These are phyloP conservation scores for Pinus tabuliformis DNA, from an alignment of 75 land plant genomes.

Conservation along the genomic window DNA sequence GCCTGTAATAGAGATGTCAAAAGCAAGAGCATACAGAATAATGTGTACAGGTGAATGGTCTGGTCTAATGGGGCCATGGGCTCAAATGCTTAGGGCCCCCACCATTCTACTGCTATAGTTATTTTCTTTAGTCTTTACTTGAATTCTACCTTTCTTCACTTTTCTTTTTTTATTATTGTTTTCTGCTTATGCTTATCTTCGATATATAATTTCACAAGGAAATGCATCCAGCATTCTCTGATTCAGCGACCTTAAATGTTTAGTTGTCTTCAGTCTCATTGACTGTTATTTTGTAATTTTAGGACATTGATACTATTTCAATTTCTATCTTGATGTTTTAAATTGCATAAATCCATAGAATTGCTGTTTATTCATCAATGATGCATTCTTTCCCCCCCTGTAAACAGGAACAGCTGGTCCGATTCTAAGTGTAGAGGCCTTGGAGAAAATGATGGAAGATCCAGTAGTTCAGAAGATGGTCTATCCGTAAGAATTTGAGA, in stretches of 20 bases:
- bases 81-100: too few species aligned
- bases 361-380: neutral
- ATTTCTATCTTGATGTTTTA: neutral
- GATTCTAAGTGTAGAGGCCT: slow-evolving; percentile 62
- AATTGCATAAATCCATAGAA: neutral
- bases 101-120: too few species aligned
- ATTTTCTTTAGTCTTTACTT: too few species aligned
- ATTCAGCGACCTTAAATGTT: neutral
- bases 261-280: neutral
- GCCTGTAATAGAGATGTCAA: too few species aligned
- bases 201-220: too few species aligned
- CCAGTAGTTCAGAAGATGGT: slow-evolving; percentile 95
- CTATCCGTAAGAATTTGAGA: slow-evolving; percentile 67
- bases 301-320: neutral
- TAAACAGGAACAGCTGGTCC: slow-evolving; percentile 35
- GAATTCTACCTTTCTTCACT: too few species aligned
- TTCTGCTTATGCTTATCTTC: too few species aligned
- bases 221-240: neutral
- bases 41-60: too few species aligned
- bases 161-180: too few species aligned
- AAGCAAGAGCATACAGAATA: too few species aligned
- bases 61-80: too few species aligned
- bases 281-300: neutral
- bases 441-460: slow-evolving; percentile 99
- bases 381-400: neutral